Base-by-base conservation (phyloP, 2,329 filamentous ascomycete genomes). In the Plenodomus tracheiphilus region DNA sequence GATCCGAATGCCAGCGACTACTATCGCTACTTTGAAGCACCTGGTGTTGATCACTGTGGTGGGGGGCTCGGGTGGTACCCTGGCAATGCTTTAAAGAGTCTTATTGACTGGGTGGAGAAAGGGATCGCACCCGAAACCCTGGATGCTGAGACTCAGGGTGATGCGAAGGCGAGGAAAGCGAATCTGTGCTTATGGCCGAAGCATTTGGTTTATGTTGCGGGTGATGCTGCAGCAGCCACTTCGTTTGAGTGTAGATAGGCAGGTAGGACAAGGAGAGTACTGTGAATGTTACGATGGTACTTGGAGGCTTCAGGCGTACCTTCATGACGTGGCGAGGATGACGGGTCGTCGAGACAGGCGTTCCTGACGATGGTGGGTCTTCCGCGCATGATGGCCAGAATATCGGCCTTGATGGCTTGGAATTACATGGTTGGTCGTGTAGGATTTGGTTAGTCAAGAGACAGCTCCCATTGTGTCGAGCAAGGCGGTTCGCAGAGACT, bases 71-170 rank as follows among this genome's bases (percentile, higher is more conserved):
- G 67, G 1, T 51, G 56, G 44, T 46, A 54, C 32, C 66, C 65
- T 10, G 51, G 41, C 4, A 46, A 61, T 49, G 46, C 58, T 8
- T 40, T 70, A 2, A 51, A 59, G 6, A 40, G 19, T 9, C 47
- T 69, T 22, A 55, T 61, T 8, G 56, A 61, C 3, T 69, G 66
- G 68, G 66, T 70, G 4, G 67, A 70, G 47, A 56, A 59, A 10
- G 60, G 61, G 1, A 45, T 50, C 17, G 56, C 56, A 13, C 64
- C 65, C 1, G 59, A 61, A 21, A 50, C 38, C 15, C 35, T 67
- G 9, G 46, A 50, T 13, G 54, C 58, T 2, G 38, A 58, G 41
- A 55, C 44, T 1, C 38, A 19, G 34, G 20, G 42, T 8, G 21
- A 18, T 28, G 13, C 32, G 19, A 16, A 18, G 17, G 38, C 47